phyloP scores from a whole-genome alignment of 768 basidiomycete genomes.

The Boletus speciosus region DNA sequence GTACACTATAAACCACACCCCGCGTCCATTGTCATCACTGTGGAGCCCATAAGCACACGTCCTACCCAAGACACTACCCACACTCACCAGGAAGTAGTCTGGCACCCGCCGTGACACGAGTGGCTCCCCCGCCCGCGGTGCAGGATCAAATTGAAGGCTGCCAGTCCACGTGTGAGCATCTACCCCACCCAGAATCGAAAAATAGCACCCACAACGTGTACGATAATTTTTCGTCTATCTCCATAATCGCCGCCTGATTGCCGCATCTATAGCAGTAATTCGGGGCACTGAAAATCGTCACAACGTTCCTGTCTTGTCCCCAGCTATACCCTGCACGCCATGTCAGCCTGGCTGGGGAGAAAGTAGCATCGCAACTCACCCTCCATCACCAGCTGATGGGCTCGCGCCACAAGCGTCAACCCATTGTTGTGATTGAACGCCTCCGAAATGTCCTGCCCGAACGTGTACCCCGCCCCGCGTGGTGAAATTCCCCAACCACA shows the following conservation, averaged over 20 bases:
- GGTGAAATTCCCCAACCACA: constrained; percentile 99
- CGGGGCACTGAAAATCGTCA: constrained; percentile 98
- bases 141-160: constrained; percentile 99
- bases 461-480: constrained; percentile 97
- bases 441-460: constrained; percentile 98
- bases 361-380: constrained; percentile 46
- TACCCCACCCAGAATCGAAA: constrained; percentile 1
- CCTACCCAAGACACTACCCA: constrained; percentile 36
- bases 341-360: constrained; percentile 6
- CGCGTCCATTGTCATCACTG: constrained; percentile 22
- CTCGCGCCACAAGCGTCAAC: constrained; percentile 89
- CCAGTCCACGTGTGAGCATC: not conserved
- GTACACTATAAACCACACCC: constrained; percentile 19
- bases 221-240: constrained; percentile 97
- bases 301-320: constrained; percentile 99
- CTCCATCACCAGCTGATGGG: constrained; percentile 96
- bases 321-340: constrained; percentile 73
- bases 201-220: constrained; percentile 75
- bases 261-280: constrained; percentile 99
- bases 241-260: constrained; percentile 99
- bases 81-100: constrained; percentile 86
- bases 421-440: constrained; percentile 99
- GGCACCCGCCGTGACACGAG: constrained; percentile 94
- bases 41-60: not conserved
- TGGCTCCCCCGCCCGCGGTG: constrained; percentile 97